Conservation (phyloP, 2,329 filamentous ascomycete genomes). For the Trichophyton mentagrophytes region DNA sequence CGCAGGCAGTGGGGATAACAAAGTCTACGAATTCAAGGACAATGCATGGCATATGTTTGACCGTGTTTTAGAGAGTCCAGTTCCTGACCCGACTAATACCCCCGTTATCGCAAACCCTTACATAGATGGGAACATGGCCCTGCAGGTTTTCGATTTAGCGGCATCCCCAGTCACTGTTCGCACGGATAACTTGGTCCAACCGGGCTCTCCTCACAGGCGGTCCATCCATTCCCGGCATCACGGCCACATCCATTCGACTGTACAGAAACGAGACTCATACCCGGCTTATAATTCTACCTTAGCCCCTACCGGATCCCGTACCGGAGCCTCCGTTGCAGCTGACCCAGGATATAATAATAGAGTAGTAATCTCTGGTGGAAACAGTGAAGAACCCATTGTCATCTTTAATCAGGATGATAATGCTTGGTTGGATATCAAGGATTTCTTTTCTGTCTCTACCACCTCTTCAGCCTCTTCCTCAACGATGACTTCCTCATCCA, state of each 20-base stretch:
- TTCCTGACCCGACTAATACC: constrained; percentile 47
- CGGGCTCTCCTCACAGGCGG: constrained; percentile 31
- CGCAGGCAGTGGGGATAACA: constrained; percentile 55
- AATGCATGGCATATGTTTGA: constrained; percentile 56
- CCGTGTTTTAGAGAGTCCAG: constrained; percentile 47
- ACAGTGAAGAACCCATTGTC: constrained; percentile 50
- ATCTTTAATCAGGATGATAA: constrained; percentile 69
- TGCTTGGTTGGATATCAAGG: constrained; percentile 60
- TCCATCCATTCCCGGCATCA: neutral
- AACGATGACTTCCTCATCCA: constrained; percentile 14
- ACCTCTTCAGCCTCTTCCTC: constrained; percentile 15
- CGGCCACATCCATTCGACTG: constrained; percentile 17
- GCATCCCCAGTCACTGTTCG: constrained; percentile 62
- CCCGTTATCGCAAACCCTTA: constrained; percentile 56
- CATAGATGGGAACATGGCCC: constrained; percentile 61
- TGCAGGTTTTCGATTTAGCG: constrained; percentile 67
- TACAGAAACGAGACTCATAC: constrained; percentile 48
- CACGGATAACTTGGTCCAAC: constrained; percentile 51
- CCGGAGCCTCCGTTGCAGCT: constrained; percentile 60
- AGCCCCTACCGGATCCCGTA: constrained; percentile 53
- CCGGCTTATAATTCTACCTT: constrained; percentile 65
- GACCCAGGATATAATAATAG: constrained; percentile 50
- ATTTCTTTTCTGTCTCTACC: constrained; percentile 40
- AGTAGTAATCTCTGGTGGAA: constrained; percentile 69
- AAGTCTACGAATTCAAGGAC: constrained; percentile 60